Evolutionary conservation across 805 yeast genomes (phyloP).

Genomic region (Wickerhamomyces hampshirensis): DNA sequence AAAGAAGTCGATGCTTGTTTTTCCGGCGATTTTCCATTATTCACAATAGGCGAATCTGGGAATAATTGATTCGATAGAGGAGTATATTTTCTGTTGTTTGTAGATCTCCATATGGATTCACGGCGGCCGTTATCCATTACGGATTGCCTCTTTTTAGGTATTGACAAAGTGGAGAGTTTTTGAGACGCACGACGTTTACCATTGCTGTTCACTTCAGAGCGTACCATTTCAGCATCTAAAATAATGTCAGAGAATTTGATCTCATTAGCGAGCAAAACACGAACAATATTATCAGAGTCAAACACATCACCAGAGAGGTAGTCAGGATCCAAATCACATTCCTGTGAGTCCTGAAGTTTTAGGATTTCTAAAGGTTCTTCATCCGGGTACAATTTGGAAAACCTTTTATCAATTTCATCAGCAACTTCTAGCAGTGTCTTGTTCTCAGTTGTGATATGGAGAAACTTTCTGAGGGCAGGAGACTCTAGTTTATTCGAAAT

Average conservation of each 20-base stretch:
- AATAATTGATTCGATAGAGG: conserved; percentile 36
- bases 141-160: conserved; percentile 24
- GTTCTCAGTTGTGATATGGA: conserved; percentile 53
- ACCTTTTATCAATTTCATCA: conserved; percentile 50
- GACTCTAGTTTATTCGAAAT: too few relatives aligned
- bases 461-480: conserved; percentile 60
- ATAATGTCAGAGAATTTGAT: conserved; percentile 24
- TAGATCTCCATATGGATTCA: conserved; percentile 15
- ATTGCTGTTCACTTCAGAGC: conserved; percentile 6
- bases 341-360: conserved; percentile 61
- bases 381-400: conserved; percentile 59
- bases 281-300: conserved; percentile 40
- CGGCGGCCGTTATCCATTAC: conserved; percentile 1
- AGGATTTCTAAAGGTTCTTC: conserved; percentile 49
- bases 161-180: conserved; percentile 15
- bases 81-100: conserved; percentile 30
- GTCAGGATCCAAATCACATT: conserved; percentile 79
- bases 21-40: background rate
- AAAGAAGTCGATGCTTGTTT: conserved; percentile 7
- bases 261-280: conserved; percentile 40
- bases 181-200: conserved; percentile 24
- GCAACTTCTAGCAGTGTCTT: conserved; percentile 45
- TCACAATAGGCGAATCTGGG: conserved; percentile 22
- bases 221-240: conserved; percentile 4
- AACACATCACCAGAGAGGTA: conserved; percentile 63